Evolutionary conservation across 371 early-diverging fungal genomes (phyloP).

Genomic region (Chytridium lagenaria): DNA sequence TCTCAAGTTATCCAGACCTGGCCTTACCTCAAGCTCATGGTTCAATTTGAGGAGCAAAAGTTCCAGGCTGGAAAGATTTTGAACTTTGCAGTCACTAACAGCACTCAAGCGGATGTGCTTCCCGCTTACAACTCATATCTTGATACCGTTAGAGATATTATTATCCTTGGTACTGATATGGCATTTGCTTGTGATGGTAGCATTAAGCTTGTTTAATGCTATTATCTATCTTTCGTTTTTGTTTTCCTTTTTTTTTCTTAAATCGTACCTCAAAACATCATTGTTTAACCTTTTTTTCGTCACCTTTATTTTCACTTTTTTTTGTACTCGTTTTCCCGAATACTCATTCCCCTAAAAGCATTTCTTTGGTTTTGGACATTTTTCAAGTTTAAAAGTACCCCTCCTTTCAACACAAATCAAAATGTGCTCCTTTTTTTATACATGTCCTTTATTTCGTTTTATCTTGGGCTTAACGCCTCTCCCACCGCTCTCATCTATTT

Average conservation of each 20-base stretch:
- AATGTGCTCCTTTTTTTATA: too few relatives aligned
- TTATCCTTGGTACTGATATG: conserved; percentile 9
- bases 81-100: conserved; percentile 35
- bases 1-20: conserved; percentile 23
- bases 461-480: too few relatives aligned
- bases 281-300: neutral
- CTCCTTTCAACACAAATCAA: too few relatives aligned
- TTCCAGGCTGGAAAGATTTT: neutral
- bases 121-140: neutral
- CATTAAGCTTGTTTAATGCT: neutral
- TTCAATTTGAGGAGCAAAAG: conserved; percentile 53
- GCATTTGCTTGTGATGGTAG: neutral
- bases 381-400: too few relatives aligned
- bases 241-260: neutral
- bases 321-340: neutral
- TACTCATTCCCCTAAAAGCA: neutral
- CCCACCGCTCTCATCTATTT: too few relatives aligned
- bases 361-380: neutral
- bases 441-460: too few relatives aligned
- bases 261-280: neutral
- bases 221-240: neutral
- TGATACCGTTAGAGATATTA: neutral
- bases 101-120: neutral
- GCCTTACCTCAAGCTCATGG: conserved; percentile 41
- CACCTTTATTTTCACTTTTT: neutral